Base-by-base conservation (phyloP, 768 basidiomycete genomes). In the Butyriboletus loyo region DNA sequence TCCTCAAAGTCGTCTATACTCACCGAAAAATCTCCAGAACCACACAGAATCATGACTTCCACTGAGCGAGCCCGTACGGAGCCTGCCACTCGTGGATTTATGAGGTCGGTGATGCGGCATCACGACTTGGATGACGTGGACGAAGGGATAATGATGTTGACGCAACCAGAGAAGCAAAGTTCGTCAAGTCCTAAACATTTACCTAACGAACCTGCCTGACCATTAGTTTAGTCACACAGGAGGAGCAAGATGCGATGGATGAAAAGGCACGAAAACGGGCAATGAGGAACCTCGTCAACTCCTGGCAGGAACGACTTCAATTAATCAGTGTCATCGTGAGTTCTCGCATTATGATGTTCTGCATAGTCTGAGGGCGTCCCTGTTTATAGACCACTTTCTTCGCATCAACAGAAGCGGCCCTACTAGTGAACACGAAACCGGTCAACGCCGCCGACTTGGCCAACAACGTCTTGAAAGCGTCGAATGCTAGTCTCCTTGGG, bases 281-380 rank as follows among this genome's bases (percentile, higher is more conserved):
- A 3, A 71, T 77, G 70, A 74, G 66, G 44, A 77, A 80, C 37
- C 72, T 84, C 3, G 73, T 81, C n/a, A 75, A 77, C 57, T 79
- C 80, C 4, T 85, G 83, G 83, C 77, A 80, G 73, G 83, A 84
- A 53, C 72, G 82, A 37, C 72, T 84, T 38, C 81, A 84, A 66
- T 68, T 84, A 11, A 82, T 85, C 64, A 78, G 74, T 36, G 75
- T 85, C 31, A 81, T 83, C 46, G 83, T 82, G 41, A 60, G 80
- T 69, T 25, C 27, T 50, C n/a, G 1, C 14, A 19, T 24, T 21
- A 10, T 27, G 14, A 19, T 28, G 6, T 24, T 40, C 32, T 34
- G 25, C 37, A 10, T 27, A 28, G 25, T 50, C 30, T 50, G 27
- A 56, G 13, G 5, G 8, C 36, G 17, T 46, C 15, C 7, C n/a